These are phyloP conservation scores for Mortierella sp. DNA, from an alignment of 371 early-diverging fungal species.

Conservation along the genomic window DNA sequence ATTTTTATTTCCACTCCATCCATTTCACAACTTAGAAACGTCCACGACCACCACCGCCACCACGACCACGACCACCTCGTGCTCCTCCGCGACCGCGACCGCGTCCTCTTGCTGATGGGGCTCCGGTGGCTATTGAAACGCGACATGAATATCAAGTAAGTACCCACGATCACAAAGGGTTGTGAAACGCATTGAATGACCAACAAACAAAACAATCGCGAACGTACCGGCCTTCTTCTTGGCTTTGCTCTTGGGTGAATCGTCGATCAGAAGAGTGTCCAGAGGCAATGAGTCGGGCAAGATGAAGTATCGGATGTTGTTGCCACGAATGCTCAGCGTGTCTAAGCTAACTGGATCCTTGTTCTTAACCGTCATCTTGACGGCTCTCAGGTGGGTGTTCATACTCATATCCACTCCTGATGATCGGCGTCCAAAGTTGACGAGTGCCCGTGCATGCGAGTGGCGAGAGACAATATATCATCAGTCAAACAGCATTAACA, in stretches of 20 bases:
- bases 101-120: conserved; percentile 45
- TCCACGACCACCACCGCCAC: conserved; percentile 48
- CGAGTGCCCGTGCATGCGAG: no score
- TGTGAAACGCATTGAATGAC: no score
- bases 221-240: conserved; percentile 81
- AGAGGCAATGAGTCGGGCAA: conserved; percentile 95
- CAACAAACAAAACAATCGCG: no score
- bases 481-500: no score
- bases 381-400: conserved; percentile 98
- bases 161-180: no score
- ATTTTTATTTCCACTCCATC: no score
- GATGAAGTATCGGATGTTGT: conserved; percentile 94
- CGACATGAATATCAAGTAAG: no score
- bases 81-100: conserved; percentile 55
- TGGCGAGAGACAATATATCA: no score
- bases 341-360: conserved; percentile 93
- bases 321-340: conserved; percentile 93
- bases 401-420: conserved; percentile 97
- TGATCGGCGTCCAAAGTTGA: no score
- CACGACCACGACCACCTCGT: conserved; percentile 56
- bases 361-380: conserved; percentile 97
- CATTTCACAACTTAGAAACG: conserved; percentile 29
- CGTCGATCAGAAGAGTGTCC: conserved; percentile 96
- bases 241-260: conserved; percentile 91
- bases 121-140: conserved; percentile 19